Conservation (phyloP, 2,329 filamentous ascomycete species). For the Fusarium phyllophilum region DNA sequence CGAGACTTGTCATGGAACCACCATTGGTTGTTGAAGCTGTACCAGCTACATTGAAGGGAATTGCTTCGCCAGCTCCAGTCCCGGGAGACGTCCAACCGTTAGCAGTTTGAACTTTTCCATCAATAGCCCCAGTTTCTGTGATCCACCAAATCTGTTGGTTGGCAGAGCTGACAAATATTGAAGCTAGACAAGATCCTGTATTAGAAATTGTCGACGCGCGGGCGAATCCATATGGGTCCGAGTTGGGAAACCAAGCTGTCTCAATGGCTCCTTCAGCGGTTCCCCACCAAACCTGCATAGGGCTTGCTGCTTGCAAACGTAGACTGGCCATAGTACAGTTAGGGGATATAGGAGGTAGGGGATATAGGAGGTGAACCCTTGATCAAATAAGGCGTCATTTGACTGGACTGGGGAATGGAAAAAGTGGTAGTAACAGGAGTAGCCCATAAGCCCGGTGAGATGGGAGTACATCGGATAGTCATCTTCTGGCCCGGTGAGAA, state of each 20-base stretch:
- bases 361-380: too few species aligned
- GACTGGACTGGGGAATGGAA: background rate
- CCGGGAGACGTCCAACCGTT: background rate
- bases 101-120: background rate
- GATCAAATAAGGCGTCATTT: background rate
- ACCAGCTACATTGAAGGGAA: background rate
- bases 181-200: background rate
- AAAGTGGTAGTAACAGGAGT: background rate
- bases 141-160: background rate
- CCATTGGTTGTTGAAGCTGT: background rate
- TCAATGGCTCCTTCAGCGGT: background rate
- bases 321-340: background rate
- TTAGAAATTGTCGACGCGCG: background rate
- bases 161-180: rapidly evolving
- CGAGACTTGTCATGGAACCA: background rate
- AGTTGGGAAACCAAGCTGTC: background rate
- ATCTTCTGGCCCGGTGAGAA: rapidly evolving
- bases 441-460: background rate
- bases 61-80: background rate
- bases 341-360: background rate
- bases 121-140: background rate
- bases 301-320: background rate
- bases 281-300: background rate
- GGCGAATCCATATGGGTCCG: background rate
- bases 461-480: background rate